Percentiles rank a stretch among this genome's conserved stretches.
These are phyloP conservation scores for Colletotrichum orbiculare DNA, from an alignment of 2,329 filamentous ascomycete genomes.

Conservation along the genomic window DNA sequence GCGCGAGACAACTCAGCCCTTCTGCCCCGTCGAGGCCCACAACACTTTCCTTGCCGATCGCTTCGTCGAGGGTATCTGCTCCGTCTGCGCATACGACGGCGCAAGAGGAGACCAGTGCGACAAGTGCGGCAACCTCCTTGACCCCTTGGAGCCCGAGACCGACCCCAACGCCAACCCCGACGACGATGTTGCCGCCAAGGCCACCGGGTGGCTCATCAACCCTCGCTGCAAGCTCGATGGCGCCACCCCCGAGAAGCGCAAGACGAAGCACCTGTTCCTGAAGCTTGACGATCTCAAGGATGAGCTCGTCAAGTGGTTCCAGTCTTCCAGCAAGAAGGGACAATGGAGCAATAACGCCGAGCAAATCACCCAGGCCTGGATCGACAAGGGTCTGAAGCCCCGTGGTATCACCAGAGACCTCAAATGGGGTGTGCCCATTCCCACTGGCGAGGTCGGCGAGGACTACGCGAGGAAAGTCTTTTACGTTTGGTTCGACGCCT, in stretches of 20 bases:
- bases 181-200: slow-evolving; percentile 47
- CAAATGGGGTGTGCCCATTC: slow-evolving; percentile 82
- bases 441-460: slow-evolving; percentile 58
- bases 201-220: slow-evolving; percentile 72
- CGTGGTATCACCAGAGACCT: slow-evolving; percentile 93
- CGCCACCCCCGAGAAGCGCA: slow-evolving; percentile 79
- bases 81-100: slow-evolving; percentile 77
- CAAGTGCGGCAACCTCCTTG: slow-evolving; percentile 77
- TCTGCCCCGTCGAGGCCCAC: slow-evolving; percentile 77
- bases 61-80: slow-evolving; percentile 84
- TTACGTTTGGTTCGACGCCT: slow-evolving; percentile 69
- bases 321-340: slow-evolving; percentile 77
- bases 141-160: slow-evolving; percentile 70
- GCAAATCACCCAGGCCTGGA: slow-evolving; percentile 82
- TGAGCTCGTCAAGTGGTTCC: slow-evolving; percentile 81
- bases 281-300: slow-evolving; percentile 84
- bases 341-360: slow-evolving; percentile 81
- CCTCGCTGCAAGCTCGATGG: slow-evolving; percentile 93
- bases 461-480: slow-evolving; percentile 76
- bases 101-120: slow-evolving; percentile 76
- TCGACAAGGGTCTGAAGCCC: slow-evolving; percentile 84
- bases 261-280: slow-evolving; percentile 94
- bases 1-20: slow-evolving; percentile 87
- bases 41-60: slow-evolving; percentile 84
- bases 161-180: slow-evolving; percentile 44